A percentile compares a stretch with the other conserved stretches of the same genome.
phyloP scores from a whole-genome alignment of 148 eudicot species.

The Agrostemma githago region DNA sequence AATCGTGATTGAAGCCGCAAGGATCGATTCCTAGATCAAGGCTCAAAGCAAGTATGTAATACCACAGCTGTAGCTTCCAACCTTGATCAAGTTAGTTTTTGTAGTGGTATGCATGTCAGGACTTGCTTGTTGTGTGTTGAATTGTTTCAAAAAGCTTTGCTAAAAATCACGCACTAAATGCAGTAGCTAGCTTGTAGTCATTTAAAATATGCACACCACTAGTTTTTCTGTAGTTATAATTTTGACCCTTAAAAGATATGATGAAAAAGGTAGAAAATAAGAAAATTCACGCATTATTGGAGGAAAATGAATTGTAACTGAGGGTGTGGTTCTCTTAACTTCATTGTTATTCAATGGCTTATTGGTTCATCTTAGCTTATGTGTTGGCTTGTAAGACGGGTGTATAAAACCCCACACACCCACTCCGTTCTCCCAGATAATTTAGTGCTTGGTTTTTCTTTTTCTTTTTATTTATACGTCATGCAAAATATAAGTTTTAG shows the following conservation, averaged over 20 bases:
- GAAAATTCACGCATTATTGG: not conserved
- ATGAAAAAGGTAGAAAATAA: not conserved
- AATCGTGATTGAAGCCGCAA: not conserved
- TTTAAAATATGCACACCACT: not conserved
- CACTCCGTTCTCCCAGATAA: not conserved
- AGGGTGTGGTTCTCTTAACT: not conserved
- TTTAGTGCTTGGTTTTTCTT: not conserved
- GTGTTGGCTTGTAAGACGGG: not conserved
- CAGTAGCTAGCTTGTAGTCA: not conserved
- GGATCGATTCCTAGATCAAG: not conserved
- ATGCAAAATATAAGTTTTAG: not conserved
- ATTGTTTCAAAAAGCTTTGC: constrained; percentile 2
- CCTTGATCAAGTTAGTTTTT: not conserved
- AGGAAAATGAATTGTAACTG: not conserved
- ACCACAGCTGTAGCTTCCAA: not conserved
- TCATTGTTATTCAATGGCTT: not conserved
- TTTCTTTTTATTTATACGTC: not conserved
- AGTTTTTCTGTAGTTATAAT: not conserved
- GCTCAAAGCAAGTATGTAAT: not conserved
- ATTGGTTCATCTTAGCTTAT: not conserved
- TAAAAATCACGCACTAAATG: not conserved
- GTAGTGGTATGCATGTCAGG: not conserved
- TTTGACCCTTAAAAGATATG: not conserved
- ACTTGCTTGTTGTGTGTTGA: not conserved
- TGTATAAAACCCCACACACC: not conserved